Conservation (phyloP, 805 yeast genomes). For the Yamadazyma nakazawae region DNA sequence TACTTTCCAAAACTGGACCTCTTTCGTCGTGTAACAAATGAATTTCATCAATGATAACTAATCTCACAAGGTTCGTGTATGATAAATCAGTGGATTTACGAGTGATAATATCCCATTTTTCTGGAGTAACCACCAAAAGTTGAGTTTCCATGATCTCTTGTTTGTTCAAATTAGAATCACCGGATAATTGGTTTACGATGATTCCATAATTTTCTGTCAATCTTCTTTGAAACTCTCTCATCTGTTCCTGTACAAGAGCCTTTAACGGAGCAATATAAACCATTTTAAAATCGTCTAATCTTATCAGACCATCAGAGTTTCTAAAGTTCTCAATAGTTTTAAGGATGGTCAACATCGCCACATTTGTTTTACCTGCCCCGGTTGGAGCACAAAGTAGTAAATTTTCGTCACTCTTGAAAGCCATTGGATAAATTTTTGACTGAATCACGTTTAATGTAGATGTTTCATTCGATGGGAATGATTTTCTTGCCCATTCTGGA, state of each 20-base stretch:
- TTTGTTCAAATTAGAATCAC: constrained; percentile 76
- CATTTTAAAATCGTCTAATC: constrained; percentile 59
- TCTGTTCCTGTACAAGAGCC: constrained; percentile 95
- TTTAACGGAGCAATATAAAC: constrained; percentile 92
- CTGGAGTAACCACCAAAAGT: constrained; percentile 88
- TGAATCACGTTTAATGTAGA: constrained; percentile 75
- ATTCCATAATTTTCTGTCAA: constrained; percentile 58
- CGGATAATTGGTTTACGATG: constrained; percentile 82
- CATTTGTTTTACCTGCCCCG: constrained; percentile 98
- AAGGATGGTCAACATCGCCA: constrained; percentile 83
- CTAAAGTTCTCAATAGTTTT: constrained; percentile 55
- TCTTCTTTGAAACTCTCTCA: constrained; percentile 75
- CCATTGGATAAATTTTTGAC: constrained; percentile 75
- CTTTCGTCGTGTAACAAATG: constrained; percentile 91
- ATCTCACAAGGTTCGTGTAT: constrained; percentile 59
- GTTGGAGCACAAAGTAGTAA: constrained; percentile 93
- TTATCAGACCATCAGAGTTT: constrained; percentile 47
- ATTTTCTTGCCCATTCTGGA: constrained; percentile 80
- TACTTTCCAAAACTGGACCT: constrained; percentile 90
- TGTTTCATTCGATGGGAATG: constrained; percentile 69
- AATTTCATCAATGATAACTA: constrained; percentile 86
- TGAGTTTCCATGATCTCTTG: constrained; percentile 78
- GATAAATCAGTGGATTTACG: constrained; percentile 68
- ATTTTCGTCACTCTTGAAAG: constrained; percentile 68
- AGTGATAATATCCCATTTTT: constrained; percentile 95